Evolutionary conservation across 352 stramenopile genomes (phyloP), one percentile per base, ranked within the genome.

Genomic region (Phytophthora nicotianae): DNA sequence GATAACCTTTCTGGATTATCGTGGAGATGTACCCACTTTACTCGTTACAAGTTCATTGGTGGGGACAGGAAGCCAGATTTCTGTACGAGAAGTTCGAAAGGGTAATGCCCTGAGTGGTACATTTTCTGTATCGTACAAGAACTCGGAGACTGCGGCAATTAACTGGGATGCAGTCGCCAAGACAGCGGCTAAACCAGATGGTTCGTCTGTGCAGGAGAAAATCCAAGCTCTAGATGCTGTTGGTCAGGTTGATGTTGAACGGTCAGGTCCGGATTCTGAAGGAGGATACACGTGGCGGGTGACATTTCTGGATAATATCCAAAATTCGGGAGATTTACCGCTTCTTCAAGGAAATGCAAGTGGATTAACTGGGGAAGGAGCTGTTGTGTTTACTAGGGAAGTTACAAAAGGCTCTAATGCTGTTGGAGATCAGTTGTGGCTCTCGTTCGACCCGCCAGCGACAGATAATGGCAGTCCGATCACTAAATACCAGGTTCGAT

Each of bases 161-260:
- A 16, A 65, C 19, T 70, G 50, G 45, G 23, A 70, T n/a, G 83
- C 83, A 0, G 24, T 32, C 14, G 83, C 74, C 3, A 85, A 64
- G 4, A 33, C 61, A 4, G 24, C 82, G 14, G 74, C 83, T 0
- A 59, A 38, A 4, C 60, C 65, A 0, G 82, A 93, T 24, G 80
- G 83, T 0, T 78, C 78, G 8, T 93, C 83, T 0, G 27, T 94
- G 16, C 72, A 94, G 63, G 86, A 94, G 41, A 91, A 90, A 29
- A 53, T 94, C 0, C 66, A 93, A 35, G 76, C 82, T 2, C 33
- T 94, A 26, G 72, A 74, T 16, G 65, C 77, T 3, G 61, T 94
- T 26, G 84, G 84, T 10, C 48, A 60, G 3, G 37, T 90, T 2
- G 63, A 46, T 14, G 79, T 91, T 0, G 62, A 69, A 11, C 77